Evolutionary conservation across 2,329 filamentous ascomycete species (phyloP).

Genomic region (Apiospora rasikravindrae): DNA sequence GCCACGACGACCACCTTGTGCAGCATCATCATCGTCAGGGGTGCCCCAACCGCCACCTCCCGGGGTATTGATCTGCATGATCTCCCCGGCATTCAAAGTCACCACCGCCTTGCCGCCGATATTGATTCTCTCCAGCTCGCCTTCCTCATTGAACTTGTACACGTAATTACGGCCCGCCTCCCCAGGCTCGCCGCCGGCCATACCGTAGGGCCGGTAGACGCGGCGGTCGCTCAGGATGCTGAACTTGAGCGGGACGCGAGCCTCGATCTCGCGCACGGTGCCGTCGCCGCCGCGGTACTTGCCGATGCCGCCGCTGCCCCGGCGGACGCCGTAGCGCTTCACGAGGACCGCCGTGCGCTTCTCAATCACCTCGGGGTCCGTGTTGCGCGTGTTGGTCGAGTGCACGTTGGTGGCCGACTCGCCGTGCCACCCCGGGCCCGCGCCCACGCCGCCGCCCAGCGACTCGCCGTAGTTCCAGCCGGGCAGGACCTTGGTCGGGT

Average conservation of each 20-base stretch:
- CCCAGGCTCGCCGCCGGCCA: slow-evolving; percentile 71
- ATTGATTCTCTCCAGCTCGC: slow-evolving; percentile 36
- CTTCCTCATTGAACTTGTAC: slow-evolving; percentile 35
- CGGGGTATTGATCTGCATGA: slow-evolving; percentile 43
- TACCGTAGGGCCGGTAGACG: slow-evolving; percentile 73
- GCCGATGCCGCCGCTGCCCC: slow-evolving; percentile 62
- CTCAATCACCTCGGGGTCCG: slow-evolving; percentile 73
- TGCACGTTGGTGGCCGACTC: slow-evolving; percentile 72
- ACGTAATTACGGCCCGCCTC: slow-evolving; percentile 64
- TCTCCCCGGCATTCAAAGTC: slow-evolving; percentile 39
- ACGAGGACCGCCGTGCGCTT: slow-evolving; percentile 72
- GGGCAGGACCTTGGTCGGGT: slow-evolving; percentile 21
- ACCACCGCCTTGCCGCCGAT: slow-evolving; percentile 41
- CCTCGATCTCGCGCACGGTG: slow-evolving; percentile 73
- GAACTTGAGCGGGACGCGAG: slow-evolving; percentile 70
- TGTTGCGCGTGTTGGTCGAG: slow-evolving; percentile 78
- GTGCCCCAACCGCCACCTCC: slow-evolving; percentile 40
- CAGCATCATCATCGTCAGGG: neutral
- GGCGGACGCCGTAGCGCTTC: slow-evolving; percentile 64
- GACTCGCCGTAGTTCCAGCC: slow-evolving; percentile 81
- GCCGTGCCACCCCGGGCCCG: slow-evolving; percentile 69
- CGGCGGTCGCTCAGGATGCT: slow-evolving; percentile 73
- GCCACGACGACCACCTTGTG: neutral
- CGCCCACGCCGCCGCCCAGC: slow-evolving; percentile 71
- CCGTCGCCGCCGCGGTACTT: slow-evolving; percentile 69